Base-by-base conservation (phyloP, 2,329 filamentous ascomycete species). In the Fusarium mexicanum region DNA sequence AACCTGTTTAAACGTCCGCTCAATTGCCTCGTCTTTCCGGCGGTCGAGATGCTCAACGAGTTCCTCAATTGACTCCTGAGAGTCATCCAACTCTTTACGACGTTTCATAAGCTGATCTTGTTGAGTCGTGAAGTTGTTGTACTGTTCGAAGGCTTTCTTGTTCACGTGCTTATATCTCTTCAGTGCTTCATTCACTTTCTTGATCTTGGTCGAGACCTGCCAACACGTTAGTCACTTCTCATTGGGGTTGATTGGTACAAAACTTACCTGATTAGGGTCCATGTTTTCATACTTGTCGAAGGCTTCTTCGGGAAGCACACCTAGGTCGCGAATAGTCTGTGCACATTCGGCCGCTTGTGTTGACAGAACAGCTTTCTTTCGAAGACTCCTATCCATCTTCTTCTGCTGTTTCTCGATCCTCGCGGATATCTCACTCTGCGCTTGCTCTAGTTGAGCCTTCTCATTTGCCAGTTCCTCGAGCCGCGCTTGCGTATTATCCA, bases 121-220 rank as follows among this genome's bases (percentile, higher is more conserved):
- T 83, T 98, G 94, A 58, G 92, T 93, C 13, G 96, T 98, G 82
- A 98, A 99, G 84, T 92, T 97, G 85, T 96, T 97, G 86, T 98
- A 99, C 82, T 99, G 96, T 84, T 99, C 97, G 80, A 98, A 98
- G 1, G 96, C 96, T 85, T 99, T 98, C 86, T 98, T 99, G 89
- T 99, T 99, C 85, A 99, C 95, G 79, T 98, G 94, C 63, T 95
- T 94, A 85, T 96, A 98, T 81, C 98, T 98, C 85, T 98, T 98
- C 62, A 98, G 87, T 0, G 93, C 91, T 77, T 98, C 94, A 73
- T 97, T 97, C 79, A 96, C 94, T 79, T 95, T 97, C 84, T 96
- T 95, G 31, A 98, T 90, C 64, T 92, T 91, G 46, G 85, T 85
- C n/a, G 86, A 86, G 67, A 90, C 90, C 87, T 90, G 70, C 9